These are phyloP conservation scores for Parachaetomium inaequale DNA, from an alignment of 495 filamentous ascomycete species.

Conservation along the genomic window DNA sequence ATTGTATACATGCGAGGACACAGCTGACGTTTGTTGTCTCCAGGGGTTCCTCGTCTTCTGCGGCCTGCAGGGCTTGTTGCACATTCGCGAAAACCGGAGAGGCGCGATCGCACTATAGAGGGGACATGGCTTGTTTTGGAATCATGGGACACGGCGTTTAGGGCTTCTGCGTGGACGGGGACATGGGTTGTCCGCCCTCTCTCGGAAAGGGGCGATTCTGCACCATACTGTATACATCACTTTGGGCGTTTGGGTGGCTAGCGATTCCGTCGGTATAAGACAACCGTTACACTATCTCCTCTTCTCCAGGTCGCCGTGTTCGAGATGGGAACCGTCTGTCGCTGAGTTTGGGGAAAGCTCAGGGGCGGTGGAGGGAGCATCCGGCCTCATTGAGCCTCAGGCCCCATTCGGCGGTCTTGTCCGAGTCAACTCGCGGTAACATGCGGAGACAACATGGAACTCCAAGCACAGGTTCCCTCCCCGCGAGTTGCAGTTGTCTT, in stretches of 20 bases:
- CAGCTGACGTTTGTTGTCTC: slow-evolving; percentile 15
- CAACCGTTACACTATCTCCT: background rate
- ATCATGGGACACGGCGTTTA: slow-evolving; percentile 27
- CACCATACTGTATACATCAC: slow-evolving; percentile 12
- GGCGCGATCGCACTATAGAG: slow-evolving; percentile 73
- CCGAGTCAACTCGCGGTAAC: background rate
- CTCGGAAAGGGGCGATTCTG: slow-evolving; percentile 8
- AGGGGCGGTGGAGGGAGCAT: background rate
- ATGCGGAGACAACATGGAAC: background rate
- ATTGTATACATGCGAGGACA: background rate
- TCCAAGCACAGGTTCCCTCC: background rate
- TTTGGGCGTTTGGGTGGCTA: slow-evolving; percentile 7
- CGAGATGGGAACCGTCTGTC: background rate
- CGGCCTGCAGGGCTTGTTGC: slow-evolving; percentile 76
- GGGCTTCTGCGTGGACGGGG: slow-evolving; percentile 14
- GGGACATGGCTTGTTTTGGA: slow-evolving; percentile 1
- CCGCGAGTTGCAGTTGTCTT: background rate
- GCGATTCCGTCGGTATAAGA: background rate
- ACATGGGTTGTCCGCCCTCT: slow-evolving; percentile 1
- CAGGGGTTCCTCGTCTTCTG: slow-evolving; percentile 90
- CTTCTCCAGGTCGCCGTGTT: background rate
- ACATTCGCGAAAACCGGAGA: slow-evolving; percentile 68
- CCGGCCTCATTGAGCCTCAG: background rate
- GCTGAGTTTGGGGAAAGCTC: background rate
- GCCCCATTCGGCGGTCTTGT: background rate